Evolutionary conservation across 768 basidiomycete genomes (phyloP).

Genomic region (Cystobasidium onofrii): DNA sequence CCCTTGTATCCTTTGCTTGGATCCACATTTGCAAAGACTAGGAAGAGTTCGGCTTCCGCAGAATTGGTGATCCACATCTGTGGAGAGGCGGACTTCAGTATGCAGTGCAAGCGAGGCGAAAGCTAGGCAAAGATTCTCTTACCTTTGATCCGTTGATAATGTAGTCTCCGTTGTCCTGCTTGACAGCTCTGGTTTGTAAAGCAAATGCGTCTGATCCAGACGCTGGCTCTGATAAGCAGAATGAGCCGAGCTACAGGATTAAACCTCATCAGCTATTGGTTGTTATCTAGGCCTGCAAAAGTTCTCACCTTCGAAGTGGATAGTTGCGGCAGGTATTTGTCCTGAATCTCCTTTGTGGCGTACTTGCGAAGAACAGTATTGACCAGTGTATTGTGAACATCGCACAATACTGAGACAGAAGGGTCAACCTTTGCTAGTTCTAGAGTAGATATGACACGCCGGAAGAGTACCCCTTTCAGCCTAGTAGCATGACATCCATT

Average conservation of each 20-base stretch:
- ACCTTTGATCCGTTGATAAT: constrained; percentile 94
- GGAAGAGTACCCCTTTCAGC: too few species aligned
- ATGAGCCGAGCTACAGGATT: constrained; percentile 71
- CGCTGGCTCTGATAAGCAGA: constrained; percentile 83
- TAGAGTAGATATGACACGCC: constrained; percentile 23
- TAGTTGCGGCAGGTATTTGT: constrained; percentile 78
- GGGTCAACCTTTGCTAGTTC: constrained; percentile 95
- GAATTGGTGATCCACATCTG: constrained; percentile 42
- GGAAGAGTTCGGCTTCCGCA: constrained; percentile 43
- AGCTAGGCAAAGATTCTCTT: constrained; percentile 46
- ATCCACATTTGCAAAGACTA: constrained; percentile 89
- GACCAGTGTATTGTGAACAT: constrained; percentile 97
- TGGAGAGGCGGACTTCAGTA: not conserved
- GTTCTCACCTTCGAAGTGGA: constrained; percentile 61
- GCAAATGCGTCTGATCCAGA: constrained; percentile 98
- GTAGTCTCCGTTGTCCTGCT: constrained; percentile 61
- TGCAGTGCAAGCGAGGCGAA: not conserved
- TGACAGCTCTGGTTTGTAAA: constrained; percentile 80
- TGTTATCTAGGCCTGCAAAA: not conserved
- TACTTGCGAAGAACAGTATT: constrained; percentile 81
- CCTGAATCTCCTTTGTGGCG: constrained; percentile 72
- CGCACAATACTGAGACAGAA: constrained; percentile 88
- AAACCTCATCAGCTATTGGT: constrained; percentile 3
- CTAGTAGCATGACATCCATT: too few species aligned
- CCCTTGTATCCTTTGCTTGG: constrained; percentile 95